phyloP scores from a whole-genome alignment of 805 yeast genomes.

The Kodamaea kakaduensis region DNA sequence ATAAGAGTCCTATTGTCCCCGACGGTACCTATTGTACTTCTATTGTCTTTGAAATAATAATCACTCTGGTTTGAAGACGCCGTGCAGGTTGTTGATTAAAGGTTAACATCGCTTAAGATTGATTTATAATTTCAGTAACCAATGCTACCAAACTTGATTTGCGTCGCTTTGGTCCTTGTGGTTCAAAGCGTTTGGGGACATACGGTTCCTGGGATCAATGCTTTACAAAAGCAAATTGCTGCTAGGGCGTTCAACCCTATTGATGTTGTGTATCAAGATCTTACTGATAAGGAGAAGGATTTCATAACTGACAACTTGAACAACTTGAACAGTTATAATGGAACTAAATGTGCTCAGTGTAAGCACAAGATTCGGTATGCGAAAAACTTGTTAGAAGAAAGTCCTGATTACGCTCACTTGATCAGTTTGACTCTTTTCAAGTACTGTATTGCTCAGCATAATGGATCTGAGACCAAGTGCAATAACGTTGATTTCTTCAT shows the following conservation, averaged over 20 bases:
- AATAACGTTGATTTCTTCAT: slow-evolving; percentile 36
- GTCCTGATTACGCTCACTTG: slow-evolving; percentile 34
- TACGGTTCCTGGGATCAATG: slow-evolving; percentile 24
- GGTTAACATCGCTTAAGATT: too few relatives aligned
- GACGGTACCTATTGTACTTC: too few relatives aligned
- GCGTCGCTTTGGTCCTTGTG: slow-evolving; percentile 1
- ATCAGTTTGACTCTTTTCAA: slow-evolving; percentile 33
- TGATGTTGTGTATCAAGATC: slow-evolving; percentile 23
- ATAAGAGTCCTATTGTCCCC: too few relatives aligned
- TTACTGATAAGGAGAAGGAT: slow-evolving; percentile 25
- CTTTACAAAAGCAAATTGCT: slow-evolving; percentile 20
- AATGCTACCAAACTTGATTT: background rate
- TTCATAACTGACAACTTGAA: slow-evolving; percentile 26
- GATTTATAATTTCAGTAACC: too few relatives aligned
- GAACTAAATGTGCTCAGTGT: slow-evolving; percentile 33
- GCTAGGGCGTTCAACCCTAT: slow-evolving; percentile 21
- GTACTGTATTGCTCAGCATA: slow-evolving; percentile 29
- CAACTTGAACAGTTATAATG: slow-evolving; percentile 27
- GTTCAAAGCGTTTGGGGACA: slow-evolving; percentile 12
- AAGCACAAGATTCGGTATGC: slow-evolving; percentile 33
- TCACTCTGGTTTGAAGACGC: too few relatives aligned
- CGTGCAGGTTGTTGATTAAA: too few relatives aligned
- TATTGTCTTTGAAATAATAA: too few relatives aligned
- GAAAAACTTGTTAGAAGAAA: slow-evolving; percentile 20
- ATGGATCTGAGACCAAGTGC: slow-evolving; percentile 28